Evolutionary conservation across 2,329 filamentous ascomycete genomes (phyloP), one percentile per base, ranked within the genome.

Genomic region (Simplicillium aogashimaense): DNA sequence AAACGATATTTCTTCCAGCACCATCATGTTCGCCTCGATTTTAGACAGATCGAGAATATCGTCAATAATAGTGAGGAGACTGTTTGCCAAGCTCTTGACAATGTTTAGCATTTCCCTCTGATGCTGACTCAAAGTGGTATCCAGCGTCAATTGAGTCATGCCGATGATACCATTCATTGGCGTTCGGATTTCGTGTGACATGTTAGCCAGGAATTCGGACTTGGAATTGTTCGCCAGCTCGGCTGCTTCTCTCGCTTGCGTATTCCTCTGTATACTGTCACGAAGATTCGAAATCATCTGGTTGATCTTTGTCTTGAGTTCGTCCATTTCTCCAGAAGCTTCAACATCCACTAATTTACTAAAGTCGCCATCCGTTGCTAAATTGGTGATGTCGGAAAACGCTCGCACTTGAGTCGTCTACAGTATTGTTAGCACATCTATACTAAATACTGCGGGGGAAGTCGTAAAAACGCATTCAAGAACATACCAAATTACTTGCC

Each of bases 21-120:
- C 87, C 90, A 97, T 97, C 45, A 90, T 81, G 59, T 94, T 88
- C 33, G 92, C 92, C 65, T 97, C 92, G 51, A 98, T 83, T 70
- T 84, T 84, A 46, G 79, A 83, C 51, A 83, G 61, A 69, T 84
- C 80, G 48, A 84, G 59, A 54, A 84, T 84, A 54, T 84, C 80
- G 59, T 98, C 90, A 55, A 98, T 97, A 52, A 98, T 97, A 37
- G 90, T 97, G 53, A 98, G 68, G 52, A 98, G 68, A 64, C 90
- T 95, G 66, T 95, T 95, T 49, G 90, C 92, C 50, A 97, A 70
- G 55, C 94, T 94, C 64, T 95, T 90, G 51, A 98, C 90, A 54
- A 95, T 95, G 52, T 95, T 97, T 60, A 97, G 69, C 90, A 97
- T 97, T 65, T 98, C 92, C 51, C 92, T 81, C 55, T 95, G 92